Evolutionary conservation across 305 asterid genomes (phyloP).

Genomic region (Fraxinus baroniana): DNA sequence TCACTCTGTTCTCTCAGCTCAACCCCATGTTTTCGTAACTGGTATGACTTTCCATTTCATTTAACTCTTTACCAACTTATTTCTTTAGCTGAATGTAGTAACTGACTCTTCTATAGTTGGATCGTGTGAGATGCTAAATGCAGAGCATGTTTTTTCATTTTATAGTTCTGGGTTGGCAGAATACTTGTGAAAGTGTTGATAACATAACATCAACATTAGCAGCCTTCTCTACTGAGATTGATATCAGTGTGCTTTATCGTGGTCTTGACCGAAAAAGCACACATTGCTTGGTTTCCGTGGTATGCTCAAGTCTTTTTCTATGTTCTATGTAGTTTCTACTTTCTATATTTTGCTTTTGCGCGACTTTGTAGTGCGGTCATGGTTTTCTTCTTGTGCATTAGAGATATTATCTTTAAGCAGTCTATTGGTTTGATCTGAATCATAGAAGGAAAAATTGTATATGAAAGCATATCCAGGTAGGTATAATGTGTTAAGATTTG

Average conservation of each 20-base stretch:
- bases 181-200: slow-evolving; percentile 71
- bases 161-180: slow-evolving; percentile 91
- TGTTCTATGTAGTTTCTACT: background rate
- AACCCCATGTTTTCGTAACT: slow-evolving; percentile 83
- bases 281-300: slow-evolving; percentile 84
- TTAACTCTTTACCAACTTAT: background rate
- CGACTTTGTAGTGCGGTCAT: background rate
- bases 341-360: background rate
- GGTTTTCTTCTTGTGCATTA: background rate
- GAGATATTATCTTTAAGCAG: background rate
- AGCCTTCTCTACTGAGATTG: slow-evolving; percentile 78
- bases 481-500: background rate
- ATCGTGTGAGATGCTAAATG: slow-evolving; percentile 8
- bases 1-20: slow-evolving; percentile 72
- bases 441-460: background rate
- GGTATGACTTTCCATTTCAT: slow-evolving; percentile 35
- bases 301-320: slow-evolving; percentile 29
- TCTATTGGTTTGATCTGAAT: background rate
- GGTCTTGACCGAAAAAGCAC: slow-evolving; percentile 78
- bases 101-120: background rate
- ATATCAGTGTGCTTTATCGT: slow-evolving; percentile 70
- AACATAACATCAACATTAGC: slow-evolving; percentile 71
- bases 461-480: background rate
- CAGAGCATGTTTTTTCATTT: background rate
- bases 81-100: background rate